Conservation (phyloP, 495 filamentous ascomycete species). For the Paragyromitra xinjiangensis region DNA sequence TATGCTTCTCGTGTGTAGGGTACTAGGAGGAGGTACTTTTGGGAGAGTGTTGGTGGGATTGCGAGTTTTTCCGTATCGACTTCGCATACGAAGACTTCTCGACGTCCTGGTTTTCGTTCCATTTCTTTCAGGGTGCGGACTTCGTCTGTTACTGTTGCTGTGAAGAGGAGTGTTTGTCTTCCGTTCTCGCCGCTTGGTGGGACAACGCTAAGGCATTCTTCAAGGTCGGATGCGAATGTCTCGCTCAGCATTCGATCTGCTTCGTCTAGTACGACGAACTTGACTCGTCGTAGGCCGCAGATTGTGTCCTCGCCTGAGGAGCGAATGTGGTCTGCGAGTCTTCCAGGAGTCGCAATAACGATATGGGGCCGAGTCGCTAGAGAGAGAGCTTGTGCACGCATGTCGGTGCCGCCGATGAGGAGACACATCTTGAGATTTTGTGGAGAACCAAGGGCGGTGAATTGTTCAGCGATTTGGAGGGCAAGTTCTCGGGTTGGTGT, state of each 20-base stretch:
- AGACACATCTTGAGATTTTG: conserved; percentile 85
- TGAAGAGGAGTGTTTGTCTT: conserved; percentile 94
- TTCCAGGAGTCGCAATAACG: conserved; percentile 92
- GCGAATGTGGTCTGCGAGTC: conserved; percentile 91
- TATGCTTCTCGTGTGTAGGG: conserved; percentile 92
- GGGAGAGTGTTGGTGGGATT: conserved; percentile 79
- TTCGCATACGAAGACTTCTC: conserved; percentile 87
- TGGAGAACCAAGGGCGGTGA: conserved; percentile 86
- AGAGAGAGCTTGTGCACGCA: conserved; percentile 86
- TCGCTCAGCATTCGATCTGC: conserved; percentile 81
- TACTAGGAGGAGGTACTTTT: conserved; percentile 85
- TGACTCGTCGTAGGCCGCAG: conserved; percentile 75
- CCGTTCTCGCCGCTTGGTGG: conserved; percentile 68
- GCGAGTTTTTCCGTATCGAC: conserved; percentile 77
- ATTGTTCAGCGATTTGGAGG: conserved; percentile 93
- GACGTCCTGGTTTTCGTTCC: conserved; percentile 70
- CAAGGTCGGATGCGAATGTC: conserved; percentile 69
- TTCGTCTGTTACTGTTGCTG: conserved; percentile 93
- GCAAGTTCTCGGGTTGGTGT: conserved; percentile 95
- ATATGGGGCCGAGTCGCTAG: conserved; percentile 85
- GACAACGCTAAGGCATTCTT: conserved; percentile 81
- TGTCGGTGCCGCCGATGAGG: conserved; percentile 89
- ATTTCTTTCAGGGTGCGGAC: conserved; percentile 81
- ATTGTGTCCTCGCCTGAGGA: conserved; percentile 91
- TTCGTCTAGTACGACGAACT: conserved; percentile 93